A percentile compares a stretch with the other conserved stretches of the same genome.
Evolutionary conservation across 305 asterid species (phyloP).

Genomic region (Coffea humblotiana): DNA sequence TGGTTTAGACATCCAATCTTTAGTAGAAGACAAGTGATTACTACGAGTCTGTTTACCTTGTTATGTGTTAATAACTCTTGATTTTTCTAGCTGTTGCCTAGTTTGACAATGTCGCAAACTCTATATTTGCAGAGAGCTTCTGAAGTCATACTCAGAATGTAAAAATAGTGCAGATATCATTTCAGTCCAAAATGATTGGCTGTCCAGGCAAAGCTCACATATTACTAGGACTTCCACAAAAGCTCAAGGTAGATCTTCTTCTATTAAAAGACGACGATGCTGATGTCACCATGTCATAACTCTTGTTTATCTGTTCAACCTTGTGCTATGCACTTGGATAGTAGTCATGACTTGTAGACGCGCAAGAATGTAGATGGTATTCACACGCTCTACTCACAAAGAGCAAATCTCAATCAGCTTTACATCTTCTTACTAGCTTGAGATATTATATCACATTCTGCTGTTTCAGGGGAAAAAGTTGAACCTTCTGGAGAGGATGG

Average conservation of each 20-base stretch:
- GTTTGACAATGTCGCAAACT: slow-evolving; percentile 14
- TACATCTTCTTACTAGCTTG: not conserved
- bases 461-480: slow-evolving; percentile 41
- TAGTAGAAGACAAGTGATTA: not conserved
- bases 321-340: not conserved
- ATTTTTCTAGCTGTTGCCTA: not conserved
- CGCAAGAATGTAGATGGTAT: too few species aligned
- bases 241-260: slow-evolving; percentile 37
- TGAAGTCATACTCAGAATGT: slow-evolving; percentile 78
- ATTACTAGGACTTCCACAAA: slow-evolving; percentile 24
- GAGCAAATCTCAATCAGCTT: not conserved
- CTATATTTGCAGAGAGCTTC: slow-evolving; percentile 61
- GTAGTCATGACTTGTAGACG: not conserved
- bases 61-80: not conserved
- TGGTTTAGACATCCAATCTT: not conserved
- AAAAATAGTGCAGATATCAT: slow-evolving; percentile 65
- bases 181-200: slow-evolving; percentile 76
- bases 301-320: too few species aligned
- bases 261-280: not conserved
- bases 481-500: slow-evolving; percentile 36
- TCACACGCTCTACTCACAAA: not conserved
- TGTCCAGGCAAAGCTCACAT: slow-evolving; percentile 57
- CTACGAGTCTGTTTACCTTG: not conserved
- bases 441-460: not conserved
- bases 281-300: not conserved